Evolutionary conservation across 306 rosid genomes (phyloP), one percentile per base, ranked within the genome.

Genomic region (Leucaena leucocephala): DNA sequence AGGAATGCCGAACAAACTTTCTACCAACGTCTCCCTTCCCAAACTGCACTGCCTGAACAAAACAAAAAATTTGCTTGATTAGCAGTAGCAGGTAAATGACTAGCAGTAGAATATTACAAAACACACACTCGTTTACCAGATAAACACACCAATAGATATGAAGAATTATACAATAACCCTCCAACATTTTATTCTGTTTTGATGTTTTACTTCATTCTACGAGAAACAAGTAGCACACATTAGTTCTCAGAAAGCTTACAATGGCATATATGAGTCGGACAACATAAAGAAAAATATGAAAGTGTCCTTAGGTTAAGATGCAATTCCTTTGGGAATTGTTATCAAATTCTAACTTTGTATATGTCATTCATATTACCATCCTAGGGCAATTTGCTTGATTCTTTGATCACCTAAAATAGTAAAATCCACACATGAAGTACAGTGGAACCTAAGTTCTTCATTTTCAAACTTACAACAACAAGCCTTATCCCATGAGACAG

Each of bases 1-100:
- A 5, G 98, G 98, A 78, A 85, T 75, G 68, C 92, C 98, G 85
- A 84, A 88, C 67, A 34, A 36, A 22, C 49, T 75, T 43, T 27
- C 78, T 45, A 48, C 83, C 19, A 78, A 33, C 78, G 35, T 72
- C 73, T 74, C 81, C 74, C 72, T 85, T 62, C 71, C 86, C 38
- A 7, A 78, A 80, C 48, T 73, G 82, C 65, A 85, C 55, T 38
- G 50, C 87, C 88, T 82, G 85, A 82, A 46, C 69, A 78, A 69
- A 73, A 8, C 9, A 11, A 66, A 73, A 55, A 54, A 62, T 80
- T 62, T 43, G 77, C 27, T 27, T 27, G 9, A 59, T 82, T 82
- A 76, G 78, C 45, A 54, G 43, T 27, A 61, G 74, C 35, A 50
- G 38, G 69, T 75, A 69, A 77, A 76, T 21, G 49, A 50, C 16